A percentile compares a stretch with the other conserved stretches of the same genome.
Conservation (phyloP, 495 filamentous ascomycete species). For the Aspergillus affinis region DNA sequence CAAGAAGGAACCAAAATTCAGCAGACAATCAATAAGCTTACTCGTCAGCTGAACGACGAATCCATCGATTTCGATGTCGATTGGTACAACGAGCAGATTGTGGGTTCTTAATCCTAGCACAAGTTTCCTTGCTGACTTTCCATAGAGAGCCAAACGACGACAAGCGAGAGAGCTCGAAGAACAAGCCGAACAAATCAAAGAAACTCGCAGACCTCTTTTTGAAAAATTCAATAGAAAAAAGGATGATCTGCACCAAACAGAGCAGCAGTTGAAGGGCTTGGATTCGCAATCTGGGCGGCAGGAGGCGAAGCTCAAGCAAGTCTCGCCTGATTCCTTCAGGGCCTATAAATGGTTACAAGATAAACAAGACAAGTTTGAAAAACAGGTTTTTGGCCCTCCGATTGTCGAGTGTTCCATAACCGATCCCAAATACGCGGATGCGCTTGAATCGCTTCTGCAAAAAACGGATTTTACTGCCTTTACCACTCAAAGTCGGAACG, state of each 20-base stretch:
- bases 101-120: conserved; percentile 24
- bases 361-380: conserved; percentile 70
- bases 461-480: conserved; percentile 66
- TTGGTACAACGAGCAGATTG: conserved; percentile 51
- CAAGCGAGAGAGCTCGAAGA: conserved; percentile 32
- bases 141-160: conserved; percentile 38
- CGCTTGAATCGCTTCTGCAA: conserved; percentile 71
- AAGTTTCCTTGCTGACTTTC: conserved; percentile 20
- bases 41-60: conserved; percentile 47
- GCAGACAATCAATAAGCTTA: conserved; percentile 42
- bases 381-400: conserved; percentile 81
- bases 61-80: conserved; percentile 54
- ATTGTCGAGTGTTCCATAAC: conserved; percentile 80
- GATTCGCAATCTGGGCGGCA: conserved; percentile 78
- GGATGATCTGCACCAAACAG: conserved; percentile 31
- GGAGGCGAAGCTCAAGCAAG: conserved; percentile 55
- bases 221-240: conserved; percentile 28
- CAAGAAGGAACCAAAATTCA: conserved; percentile 47
- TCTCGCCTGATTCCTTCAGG: conserved; percentile 59
- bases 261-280: conserved; percentile 56
- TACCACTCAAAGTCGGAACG: conserved; percentile 68
- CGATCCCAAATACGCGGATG: conserved; percentile 68
- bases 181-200: conserved; percentile 33
- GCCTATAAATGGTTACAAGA: conserved; percentile 80
- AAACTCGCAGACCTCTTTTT: conserved; percentile 21